Conservation (phyloP, 2,329 filamentous ascomycete species). For the Neofusicoccum sp. region DNA sequence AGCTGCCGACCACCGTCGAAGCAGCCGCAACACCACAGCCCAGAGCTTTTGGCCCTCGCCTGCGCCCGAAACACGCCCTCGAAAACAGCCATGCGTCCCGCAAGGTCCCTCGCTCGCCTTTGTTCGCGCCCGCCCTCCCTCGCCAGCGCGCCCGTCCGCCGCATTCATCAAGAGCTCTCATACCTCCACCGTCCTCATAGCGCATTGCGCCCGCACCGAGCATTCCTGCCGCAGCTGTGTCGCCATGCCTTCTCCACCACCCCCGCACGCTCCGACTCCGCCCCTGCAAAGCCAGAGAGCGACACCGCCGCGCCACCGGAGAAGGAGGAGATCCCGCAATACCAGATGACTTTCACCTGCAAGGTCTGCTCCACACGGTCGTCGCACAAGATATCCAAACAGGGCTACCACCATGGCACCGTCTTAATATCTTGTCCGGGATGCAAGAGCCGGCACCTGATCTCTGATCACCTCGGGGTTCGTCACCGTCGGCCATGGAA, state of each 20-base stretch:
- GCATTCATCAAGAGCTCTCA: slow-evolving; percentile 19
- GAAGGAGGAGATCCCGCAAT: slow-evolving; percentile 39
- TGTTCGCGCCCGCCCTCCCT: slow-evolving; percentile 23
- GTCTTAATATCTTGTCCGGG: slow-evolving; percentile 83
- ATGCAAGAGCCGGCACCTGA: slow-evolving; percentile 86
- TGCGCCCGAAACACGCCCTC: background rate
- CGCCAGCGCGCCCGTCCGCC: slow-evolving; percentile 18
- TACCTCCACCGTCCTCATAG: slow-evolving; percentile 19
- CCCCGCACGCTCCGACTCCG: slow-evolving; percentile 35
- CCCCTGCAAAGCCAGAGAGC: slow-evolving; percentile 51
- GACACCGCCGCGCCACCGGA: background rate
- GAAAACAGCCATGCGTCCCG: slow-evolving; percentile 26
- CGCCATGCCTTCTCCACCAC: slow-evolving; percentile 25
- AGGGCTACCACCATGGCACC: slow-evolving; percentile 89
- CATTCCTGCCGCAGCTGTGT: slow-evolving; percentile 6
- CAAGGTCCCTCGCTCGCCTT: slow-evolving; percentile 26
- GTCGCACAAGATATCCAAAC: slow-evolving; percentile 84
- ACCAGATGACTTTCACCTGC: slow-evolving; percentile 91
- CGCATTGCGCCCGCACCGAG: slow-evolving; percentile 22
- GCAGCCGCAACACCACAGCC: background rate
- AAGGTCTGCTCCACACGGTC: slow-evolving; percentile 77
- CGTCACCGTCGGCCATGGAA: background rate
- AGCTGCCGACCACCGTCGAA: slow-evolving; percentile 5
- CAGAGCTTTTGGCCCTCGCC: background rate
- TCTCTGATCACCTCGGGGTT: slow-evolving; percentile 80